Evolutionary conservation across 2,329 filamentous ascomycete species (phyloP), one percentile per base, ranked within the genome.

Genomic region (Microsporum audouinii): DNA sequence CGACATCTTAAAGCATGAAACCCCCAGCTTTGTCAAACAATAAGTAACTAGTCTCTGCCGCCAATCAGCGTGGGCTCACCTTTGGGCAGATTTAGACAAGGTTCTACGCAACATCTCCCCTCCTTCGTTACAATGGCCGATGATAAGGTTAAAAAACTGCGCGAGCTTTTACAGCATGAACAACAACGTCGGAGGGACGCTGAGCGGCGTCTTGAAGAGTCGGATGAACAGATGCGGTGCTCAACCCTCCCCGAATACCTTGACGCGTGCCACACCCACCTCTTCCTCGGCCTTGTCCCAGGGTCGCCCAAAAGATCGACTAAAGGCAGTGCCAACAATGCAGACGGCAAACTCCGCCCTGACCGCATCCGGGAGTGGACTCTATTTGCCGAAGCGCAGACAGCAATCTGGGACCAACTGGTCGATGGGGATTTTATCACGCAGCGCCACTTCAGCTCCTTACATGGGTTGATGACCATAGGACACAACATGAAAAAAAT

Each of bases 241-340:
- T 43, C 17, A 4, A 65, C 64, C 36, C 58, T 66, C 31, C 57
- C 58, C 47, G 63, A 66, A 53, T 67, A 63, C 58, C 61, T 67
- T 57, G 57, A 62, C 56, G 57, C 45, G 55, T 65, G 61, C 39
- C 65, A 65, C 43, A 57, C 23, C 14, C 45, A 63, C 60, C 59
- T 66, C 14, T 66, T 61, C 58, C 38, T 57, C 12, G 58, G 58
- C 2, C 61, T 67, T 36, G 43, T 41, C 45, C 17, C 63, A 27
- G 53, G 62, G n/a, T n/a, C n/a, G n/a, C n/a, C n/a, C n/a, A n/a
- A n/a, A n/a, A n/a, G n/a, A n/a, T n/a, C n/a, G n/a, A n/a, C n/a
- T n/a, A n/a, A n/a, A 56, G 64, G 65, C 39, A 58, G 55, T n/a
- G 39, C 60, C 38, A 36, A 47, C 27, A 63, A 63, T 51, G 56